phyloP scores from a whole-genome alignment of 2,329 filamentous ascomycete genomes.

The Colletotrichum lupini region DNA sequence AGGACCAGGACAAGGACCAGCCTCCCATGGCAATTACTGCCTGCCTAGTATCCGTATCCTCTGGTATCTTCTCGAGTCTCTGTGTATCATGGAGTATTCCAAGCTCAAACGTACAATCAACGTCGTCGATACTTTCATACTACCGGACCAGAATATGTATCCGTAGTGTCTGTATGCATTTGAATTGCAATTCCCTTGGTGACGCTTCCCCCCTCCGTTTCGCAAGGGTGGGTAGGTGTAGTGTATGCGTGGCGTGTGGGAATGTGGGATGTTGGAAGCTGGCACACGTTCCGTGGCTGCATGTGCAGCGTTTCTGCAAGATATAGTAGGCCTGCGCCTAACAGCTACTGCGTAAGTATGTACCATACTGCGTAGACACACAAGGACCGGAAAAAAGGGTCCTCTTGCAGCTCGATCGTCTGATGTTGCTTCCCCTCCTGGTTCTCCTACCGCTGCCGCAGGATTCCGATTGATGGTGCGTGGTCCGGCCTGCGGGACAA shows the following conservation, averaged over 20 bases:
- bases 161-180: background rate
- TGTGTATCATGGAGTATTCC: background rate
- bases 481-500: constrained; percentile 9
- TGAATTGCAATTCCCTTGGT: background rate
- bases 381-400: constrained; percentile 16
- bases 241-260: background rate
- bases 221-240: background rate
- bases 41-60: constrained; percentile 1
- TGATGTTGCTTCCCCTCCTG: constrained; percentile 18
- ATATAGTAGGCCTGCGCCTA: background rate
- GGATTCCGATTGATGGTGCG: constrained; percentile 12
- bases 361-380: background rate
- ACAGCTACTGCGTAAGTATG: no score
- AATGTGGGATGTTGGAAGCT: constrained; percentile 6
- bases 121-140: background rate
- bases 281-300: background rate
- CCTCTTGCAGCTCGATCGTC: constrained; percentile 28
- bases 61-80: background rate
- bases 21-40: background rate
- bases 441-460: constrained; percentile 16
- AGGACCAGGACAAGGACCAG: constrained; percentile 13
- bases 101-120: background rate
- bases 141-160: background rate
- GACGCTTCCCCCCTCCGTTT: background rate
- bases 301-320: constrained; percentile 15